Base-by-base conservation (phyloP, 306 rosid species). In the Dryas octopetala region DNA sequence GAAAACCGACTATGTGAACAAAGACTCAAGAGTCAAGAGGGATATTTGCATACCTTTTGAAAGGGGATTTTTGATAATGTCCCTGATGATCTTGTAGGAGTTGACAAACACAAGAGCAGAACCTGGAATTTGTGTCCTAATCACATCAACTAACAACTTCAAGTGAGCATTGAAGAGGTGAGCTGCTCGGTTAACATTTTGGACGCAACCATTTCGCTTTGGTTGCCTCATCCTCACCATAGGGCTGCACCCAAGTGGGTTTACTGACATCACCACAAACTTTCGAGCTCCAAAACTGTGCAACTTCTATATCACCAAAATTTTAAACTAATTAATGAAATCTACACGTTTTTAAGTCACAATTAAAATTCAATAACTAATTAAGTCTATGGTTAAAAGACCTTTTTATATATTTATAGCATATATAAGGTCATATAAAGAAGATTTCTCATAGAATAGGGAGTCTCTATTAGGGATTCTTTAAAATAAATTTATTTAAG, bases 241-340 rank as follows among this genome's bases (percentile, higher is more conserved):
- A 9, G 90, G 90, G 81, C 78, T 81, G 64, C 86, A 86, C 80
- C 90, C 87, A 2, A 86, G 41, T 81, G 90, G 87, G 44, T 83
- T 83, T 62, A 81, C 58, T 32, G 82, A 81, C 71, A 83, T 81
- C 43, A 81, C 5, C 68, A 81, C 84, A 66, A 86, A 75, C 66
- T 72, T 83, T 11, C 86, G 48, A 32, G 80, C 87, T 74, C 86
- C 88, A 79, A 86, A 75, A 10, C 74, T 58, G 70, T 83, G 80
- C 74, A 86, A 54, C 61, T 81, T 83, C 89, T 86, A 85, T 74
- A 63, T 38, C 3, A 23, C 10, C 48, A 76, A 26, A 57, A 2
- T 38, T 38, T 62, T 4, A 38, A 77, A 50, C 17, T 12, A 44
- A 54, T 50, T 58, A 38, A 26, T 69, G 4, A 17, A 8, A 32